These are phyloP conservation scores for Exophiala lecanii-corni DNA, from an alignment of 2,329 filamentous ascomycete species.

Conservation along the genomic window DNA sequence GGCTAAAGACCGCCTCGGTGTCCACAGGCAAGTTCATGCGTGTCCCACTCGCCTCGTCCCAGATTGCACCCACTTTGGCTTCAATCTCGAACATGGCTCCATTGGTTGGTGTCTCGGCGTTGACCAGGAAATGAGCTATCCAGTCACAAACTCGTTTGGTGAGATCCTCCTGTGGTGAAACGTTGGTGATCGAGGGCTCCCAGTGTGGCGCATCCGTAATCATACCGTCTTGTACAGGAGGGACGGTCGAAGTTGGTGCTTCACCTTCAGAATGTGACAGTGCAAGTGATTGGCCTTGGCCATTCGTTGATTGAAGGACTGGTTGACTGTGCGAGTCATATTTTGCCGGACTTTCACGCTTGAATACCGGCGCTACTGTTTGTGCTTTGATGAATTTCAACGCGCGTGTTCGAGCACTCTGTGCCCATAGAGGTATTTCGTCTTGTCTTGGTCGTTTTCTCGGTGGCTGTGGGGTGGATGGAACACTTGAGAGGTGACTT, in stretches of 20 bases:
- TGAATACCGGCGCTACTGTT: background rate
- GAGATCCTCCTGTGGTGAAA: conserved; percentile 68
- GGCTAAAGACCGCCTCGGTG: conserved; percentile 66
- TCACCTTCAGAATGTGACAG: conserved; percentile 20
- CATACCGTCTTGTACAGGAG: conserved; percentile 31
- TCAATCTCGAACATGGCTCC: conserved; percentile 85
- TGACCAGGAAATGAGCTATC: conserved; percentile 62
- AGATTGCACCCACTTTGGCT: conserved; percentile 81
- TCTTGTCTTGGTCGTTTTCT: conserved; percentile 49
- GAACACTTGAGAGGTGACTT: conserved; percentile 21
- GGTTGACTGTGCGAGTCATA: background rate
- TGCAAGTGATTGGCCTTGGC: conserved; percentile 1
- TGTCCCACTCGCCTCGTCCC: conserved; percentile 61
- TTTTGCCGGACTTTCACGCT: background rate
- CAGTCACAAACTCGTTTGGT: conserved; percentile 77
- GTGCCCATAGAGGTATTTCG: conserved; percentile 51
- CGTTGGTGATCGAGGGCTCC: conserved; percentile 62
- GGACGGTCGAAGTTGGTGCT: conserved; percentile 15
- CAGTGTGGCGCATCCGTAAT: conserved; percentile 29
- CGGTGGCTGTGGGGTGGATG: conserved; percentile 34
- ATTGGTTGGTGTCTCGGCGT: conserved; percentile 46
- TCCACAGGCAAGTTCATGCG: conserved; percentile 63
- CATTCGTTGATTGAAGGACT: background rate
- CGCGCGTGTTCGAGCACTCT: conserved; percentile 37
- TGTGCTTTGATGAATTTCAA: conserved; percentile 18